Evolutionary conservation across 2,329 filamentous ascomycete species (phyloP), one percentile per base, ranked within the genome.

Genomic region (Corynespora cassiicola): DNA sequence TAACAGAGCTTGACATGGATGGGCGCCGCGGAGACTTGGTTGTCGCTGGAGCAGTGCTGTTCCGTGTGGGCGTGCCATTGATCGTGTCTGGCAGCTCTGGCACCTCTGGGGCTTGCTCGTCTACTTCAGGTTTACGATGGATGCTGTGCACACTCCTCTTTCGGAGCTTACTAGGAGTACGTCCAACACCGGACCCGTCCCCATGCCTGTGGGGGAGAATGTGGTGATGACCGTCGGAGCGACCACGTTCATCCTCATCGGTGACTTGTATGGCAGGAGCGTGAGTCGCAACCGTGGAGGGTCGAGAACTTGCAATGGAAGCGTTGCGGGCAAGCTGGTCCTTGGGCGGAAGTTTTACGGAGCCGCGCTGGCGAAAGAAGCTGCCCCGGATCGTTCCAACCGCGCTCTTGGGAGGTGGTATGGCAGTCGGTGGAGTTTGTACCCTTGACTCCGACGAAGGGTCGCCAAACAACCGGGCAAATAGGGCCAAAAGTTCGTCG

Each of bases 401-500:
- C 5, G 89, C 61, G 42, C 67, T 75, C 43, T 74, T 74, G 1
- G 76, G 66, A 7, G 87, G 86, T 5, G 80, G 78, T 14, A 79
- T 74, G 14, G 75, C 57, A n/a, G 75, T 66, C 56, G 63, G 59
- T 68, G 48, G 75, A 14, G 44, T 31, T 34, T 57, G 56, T n/a
- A n/a, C n/a, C n/a, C n/a, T n/a, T n/a, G n/a, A n/a, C 5, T 61
- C 58, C 8, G 49, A 37, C 17, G 52, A 70, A 7, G 81, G 70
- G 31, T 83, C 80, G 6, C 86, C 86, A 64, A 96, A 97, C 0
- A 99, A 75, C 46, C 87, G 80, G 3, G 84, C 81, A 61, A 94
- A 99, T 1, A 97, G 75, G 11, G 83, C 83, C 14, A 99, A 73
- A 24, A 99, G 76, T 66, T 96, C 90, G 50, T 89, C 84, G 61